Evolutionary conservation across 768 basidiomycete species (phyloP).

Genomic region (Boletus sp.): DNA sequence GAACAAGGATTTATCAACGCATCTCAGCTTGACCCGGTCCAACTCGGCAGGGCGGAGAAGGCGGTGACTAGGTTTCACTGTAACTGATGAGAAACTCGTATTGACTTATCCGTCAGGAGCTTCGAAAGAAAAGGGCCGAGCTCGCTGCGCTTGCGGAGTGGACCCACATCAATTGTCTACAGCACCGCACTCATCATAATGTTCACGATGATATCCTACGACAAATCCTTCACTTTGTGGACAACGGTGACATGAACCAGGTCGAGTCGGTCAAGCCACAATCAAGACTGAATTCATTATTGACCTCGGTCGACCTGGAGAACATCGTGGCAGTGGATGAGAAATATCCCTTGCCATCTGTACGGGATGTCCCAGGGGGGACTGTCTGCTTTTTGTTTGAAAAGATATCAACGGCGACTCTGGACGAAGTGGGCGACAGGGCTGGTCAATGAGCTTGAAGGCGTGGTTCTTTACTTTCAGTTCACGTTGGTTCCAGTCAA

Average conservation of each 20-base stretch:
- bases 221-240: constrained; percentile 36
- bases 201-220: constrained; percentile 69
- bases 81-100: not conserved
- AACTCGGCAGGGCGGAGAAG: constrained; percentile 47
- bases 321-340: constrained; percentile 41
- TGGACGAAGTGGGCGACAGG: constrained; percentile 4
- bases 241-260: constrained; percentile 12
- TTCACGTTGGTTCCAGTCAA: not conserved
- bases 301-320: constrained; percentile 49
- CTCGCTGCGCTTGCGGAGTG: constrained; percentile 77
- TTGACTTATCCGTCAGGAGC: constrained; percentile 42
- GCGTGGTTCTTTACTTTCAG: not conserved
- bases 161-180: constrained; percentile 80
- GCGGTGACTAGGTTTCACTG: constrained; percentile 40
- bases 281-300: constrained; percentile 33
- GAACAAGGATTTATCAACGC: constrained; percentile 61
- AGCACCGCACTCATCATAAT: constrained; percentile 39
- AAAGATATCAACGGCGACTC: constrained; percentile 38
- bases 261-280: constrained; percentile 14
- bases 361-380: constrained; percentile 57
- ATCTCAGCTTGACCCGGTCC: constrained; percentile 52
- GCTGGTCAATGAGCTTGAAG: constrained; percentile 1
- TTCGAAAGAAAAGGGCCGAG: constrained; percentile 64
- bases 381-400: constrained; percentile 78
- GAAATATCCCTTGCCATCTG: constrained; percentile 33